Conservation (phyloP, 2,329 filamentous ascomycete genomes). For the Xylogone sp. region DNA sequence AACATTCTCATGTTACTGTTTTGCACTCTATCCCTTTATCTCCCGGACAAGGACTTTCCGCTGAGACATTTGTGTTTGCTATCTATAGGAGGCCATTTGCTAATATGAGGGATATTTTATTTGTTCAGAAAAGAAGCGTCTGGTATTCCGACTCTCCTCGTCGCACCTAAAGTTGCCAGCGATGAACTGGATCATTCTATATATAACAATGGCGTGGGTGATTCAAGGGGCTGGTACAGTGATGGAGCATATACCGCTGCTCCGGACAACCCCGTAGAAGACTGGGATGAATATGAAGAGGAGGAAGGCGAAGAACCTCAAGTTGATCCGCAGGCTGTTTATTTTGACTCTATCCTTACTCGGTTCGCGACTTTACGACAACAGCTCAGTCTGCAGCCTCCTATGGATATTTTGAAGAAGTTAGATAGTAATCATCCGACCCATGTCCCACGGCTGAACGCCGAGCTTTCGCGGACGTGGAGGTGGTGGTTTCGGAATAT, state of each 20-base stretch:
- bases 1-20: background rate
- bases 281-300: constrained; percentile 25
- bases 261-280: constrained; percentile 33
- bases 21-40: background rate
- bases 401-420: constrained; percentile 44
- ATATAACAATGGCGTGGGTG: constrained; percentile 46
- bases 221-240: constrained; percentile 63
- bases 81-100: constrained; percentile 9
- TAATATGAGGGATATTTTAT: constrained; percentile 39
- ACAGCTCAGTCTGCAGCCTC: constrained; percentile 53
- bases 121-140: constrained; percentile 67
- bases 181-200: constrained; percentile 36
- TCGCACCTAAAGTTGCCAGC: constrained; percentile 48
- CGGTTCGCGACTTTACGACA: constrained; percentile 64
- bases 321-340: constrained; percentile 57
- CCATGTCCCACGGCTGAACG: constrained; percentile 39
- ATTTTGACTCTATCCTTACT: constrained; percentile 61
- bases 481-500: constrained; percentile 45
- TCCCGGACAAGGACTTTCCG: constrained; percentile 18
- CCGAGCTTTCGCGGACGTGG: constrained; percentile 45
- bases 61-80: constrained; percentile 32
- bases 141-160: constrained; percentile 67
- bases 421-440: constrained; percentile 49
- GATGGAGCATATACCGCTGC: constrained; percentile 76
- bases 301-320: constrained; percentile 40